Conservation (phyloP, 306 rosid genomes). For the Hippophae rhamnoides region DNA sequence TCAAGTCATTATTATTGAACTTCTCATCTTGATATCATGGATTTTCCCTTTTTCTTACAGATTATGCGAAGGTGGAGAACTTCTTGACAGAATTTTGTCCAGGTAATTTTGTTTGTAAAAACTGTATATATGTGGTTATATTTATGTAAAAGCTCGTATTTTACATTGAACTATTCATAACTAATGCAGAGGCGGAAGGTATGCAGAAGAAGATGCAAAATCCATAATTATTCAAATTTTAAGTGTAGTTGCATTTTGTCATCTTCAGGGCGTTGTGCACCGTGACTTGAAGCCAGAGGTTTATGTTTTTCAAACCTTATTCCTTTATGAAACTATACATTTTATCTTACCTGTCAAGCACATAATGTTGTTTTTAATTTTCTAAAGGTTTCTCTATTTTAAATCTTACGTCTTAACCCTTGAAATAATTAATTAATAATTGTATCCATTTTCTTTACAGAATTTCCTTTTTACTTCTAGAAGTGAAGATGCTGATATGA, state of each 20-base stretch:
- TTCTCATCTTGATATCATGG: slow-evolving; percentile 1
- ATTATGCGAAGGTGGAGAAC: slow-evolving; percentile 99
- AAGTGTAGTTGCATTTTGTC: slow-evolving; percentile 92
- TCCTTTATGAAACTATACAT: slow-evolving; percentile 4
- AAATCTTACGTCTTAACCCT: neutral
- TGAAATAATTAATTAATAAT: slow-evolving; percentile 1
- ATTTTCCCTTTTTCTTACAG: slow-evolving; percentile 31
- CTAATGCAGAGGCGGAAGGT: slow-evolving; percentile 77
- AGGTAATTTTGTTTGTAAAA: slow-evolving; percentile 36
- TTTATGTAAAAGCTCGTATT: neutral
- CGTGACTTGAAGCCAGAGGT: slow-evolving; percentile 99
- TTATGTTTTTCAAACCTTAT: slow-evolving; percentile 20
- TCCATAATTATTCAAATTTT: slow-evolving; percentile 71
- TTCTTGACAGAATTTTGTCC: slow-evolving; percentile 87
- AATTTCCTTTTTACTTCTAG: slow-evolving; percentile 87
- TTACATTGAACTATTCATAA: slow-evolving; percentile 22
- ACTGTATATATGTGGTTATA: neutral
- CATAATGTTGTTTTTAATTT: neutral
- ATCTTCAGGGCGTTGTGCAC: slow-evolving; percentile 99
- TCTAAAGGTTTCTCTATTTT: neutral
- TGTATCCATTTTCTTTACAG: slow-evolving; percentile 31
- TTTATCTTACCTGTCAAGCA: neutral
- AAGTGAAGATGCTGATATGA: slow-evolving; percentile 93
- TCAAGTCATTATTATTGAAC: neutral
- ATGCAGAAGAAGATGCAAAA: slow-evolving; percentile 91